A percentile compares a stretch with the other conserved stretches of the same genome.
phyloP scores from a whole-genome alignment of 164 flowering plant genomes.

The Warburgia ugandensis region DNA sequence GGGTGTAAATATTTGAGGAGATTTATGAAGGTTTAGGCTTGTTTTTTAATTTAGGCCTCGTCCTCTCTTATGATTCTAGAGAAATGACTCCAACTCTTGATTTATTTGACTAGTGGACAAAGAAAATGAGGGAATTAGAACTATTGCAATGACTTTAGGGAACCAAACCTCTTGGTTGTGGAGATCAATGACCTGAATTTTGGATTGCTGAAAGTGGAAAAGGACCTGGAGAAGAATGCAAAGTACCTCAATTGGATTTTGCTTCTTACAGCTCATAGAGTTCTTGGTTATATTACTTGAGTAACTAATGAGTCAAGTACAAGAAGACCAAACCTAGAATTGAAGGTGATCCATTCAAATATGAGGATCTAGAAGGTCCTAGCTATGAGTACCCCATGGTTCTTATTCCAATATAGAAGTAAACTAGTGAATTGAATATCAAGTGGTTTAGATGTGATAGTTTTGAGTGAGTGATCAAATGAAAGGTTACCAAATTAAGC shows the following conservation, averaged over 20 bases:
- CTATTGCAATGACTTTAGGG: slow-evolving; percentile 79
- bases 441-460: slow-evolving; percentile 82
- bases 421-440: slow-evolving; percentile 76
- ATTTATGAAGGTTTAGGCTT: slow-evolving; percentile 9
- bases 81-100: slow-evolving; percentile 55
- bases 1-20: slow-evolving; percentile 14
- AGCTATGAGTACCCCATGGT: slow-evolving; percentile 60
- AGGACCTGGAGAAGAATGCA: slow-evolving; percentile 67
- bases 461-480: slow-evolving; percentile 62
- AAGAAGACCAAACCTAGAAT: slow-evolving; percentile 58
- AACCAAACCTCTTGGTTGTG: slow-evolving; percentile 66
- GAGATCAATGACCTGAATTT: slow-evolving; percentile 62
- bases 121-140: slow-evolving; percentile 58
- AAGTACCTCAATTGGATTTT: slow-evolving; percentile 78
- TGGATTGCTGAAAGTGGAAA: slow-evolving; percentile 53
- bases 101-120: slow-evolving; percentile 48
- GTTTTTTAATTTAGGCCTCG: too few relatives aligned
- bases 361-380: slow-evolving; percentile 42
- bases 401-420: slow-evolving; percentile 80
- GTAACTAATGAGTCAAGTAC: slow-evolving; percentile 58
- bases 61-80: not conserved
- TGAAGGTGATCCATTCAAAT: slow-evolving; percentile 39
- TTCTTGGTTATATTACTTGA: slow-evolving; percentile 67
- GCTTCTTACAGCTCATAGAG: slow-evolving; percentile 66
- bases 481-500: slow-evolving; percentile 85